These are phyloP conservation scores for Durio zibethinus DNA, from an alignment of 345 rosid genomes.

Conservation along the genomic window DNA sequence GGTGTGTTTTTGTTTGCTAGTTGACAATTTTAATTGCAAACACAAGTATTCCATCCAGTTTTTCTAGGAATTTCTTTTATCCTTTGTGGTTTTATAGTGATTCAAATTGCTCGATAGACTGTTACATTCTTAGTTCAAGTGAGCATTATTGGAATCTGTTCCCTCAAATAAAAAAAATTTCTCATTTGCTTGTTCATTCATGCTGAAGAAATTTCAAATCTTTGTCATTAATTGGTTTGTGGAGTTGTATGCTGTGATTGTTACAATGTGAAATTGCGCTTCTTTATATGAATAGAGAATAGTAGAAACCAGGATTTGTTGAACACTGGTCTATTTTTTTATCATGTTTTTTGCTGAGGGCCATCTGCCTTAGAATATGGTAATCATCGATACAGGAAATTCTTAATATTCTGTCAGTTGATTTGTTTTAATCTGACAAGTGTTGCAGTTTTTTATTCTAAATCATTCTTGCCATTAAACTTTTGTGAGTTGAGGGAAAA, in stretches of 20 bases:
- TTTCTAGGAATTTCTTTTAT: neutral
- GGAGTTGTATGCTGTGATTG: neutral
- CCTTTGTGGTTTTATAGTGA: neutral
- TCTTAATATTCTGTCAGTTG: neutral
- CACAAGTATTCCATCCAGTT: neutral
- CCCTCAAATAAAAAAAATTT: too few species aligned
- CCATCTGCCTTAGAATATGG: neutral
- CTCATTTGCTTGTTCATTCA: neutral
- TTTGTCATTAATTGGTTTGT: neutral
- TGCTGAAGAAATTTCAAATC: neutral
- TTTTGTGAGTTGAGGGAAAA: neutral
- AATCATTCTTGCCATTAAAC: neutral
- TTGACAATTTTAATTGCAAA: constrained; percentile 5
- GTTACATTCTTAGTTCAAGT: too few species aligned
- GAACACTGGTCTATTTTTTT: neutral
- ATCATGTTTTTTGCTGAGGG: neutral
- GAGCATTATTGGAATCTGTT: too few species aligned
- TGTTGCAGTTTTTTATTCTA: neutral
- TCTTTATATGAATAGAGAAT: neutral
- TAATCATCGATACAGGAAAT: neutral
- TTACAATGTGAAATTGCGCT: neutral
- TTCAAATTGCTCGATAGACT: neutral
- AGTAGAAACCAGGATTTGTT: neutral
- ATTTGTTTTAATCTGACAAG: neutral
- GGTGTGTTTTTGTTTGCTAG: constrained; percentile 19